Evolutionary conservation across 257 asterid species (phyloP).

Genomic region (Nicotiana obtusifolia): DNA sequence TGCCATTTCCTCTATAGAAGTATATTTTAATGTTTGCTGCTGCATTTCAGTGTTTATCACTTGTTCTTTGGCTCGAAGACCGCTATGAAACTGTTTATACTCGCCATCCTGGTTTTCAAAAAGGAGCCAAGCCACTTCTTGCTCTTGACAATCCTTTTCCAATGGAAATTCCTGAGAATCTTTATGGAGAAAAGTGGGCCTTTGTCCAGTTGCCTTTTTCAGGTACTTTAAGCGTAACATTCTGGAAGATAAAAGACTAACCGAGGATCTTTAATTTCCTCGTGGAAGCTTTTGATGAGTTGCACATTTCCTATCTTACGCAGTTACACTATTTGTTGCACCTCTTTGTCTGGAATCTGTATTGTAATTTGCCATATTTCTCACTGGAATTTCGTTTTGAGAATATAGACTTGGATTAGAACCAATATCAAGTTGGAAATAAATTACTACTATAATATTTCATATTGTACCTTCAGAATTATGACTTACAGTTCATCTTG

Average conservation of each 20-base stretch:
- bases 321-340: too few species aligned
- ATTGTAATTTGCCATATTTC: background rate
- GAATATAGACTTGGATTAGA: background rate
- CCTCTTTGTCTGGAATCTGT: background rate
- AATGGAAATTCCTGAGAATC: conserved; percentile 79
- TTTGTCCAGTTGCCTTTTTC: conserved; percentile 87
- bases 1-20: background rate
- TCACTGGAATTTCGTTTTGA: background rate
- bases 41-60: conserved; percentile 67
- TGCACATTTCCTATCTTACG: background rate
- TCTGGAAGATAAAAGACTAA: background rate
- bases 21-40: background rate
- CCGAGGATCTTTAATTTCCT: background rate
- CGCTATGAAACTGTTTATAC: conserved; percentile 81
- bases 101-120: conserved; percentile 82
- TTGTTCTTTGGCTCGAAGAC: conserved; percentile 90
- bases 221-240: conserved; percentile 29
- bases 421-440: conserved; percentile 1
- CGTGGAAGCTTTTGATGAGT: background rate
- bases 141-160: conserved; percentile 89
- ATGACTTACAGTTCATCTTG: conserved; percentile 13
- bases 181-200: conserved; percentile 93
- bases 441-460: background rate
- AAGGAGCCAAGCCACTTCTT: conserved; percentile 69
- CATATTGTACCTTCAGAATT: background rate